Evolutionary conservation across 176 grass and related monocot genomes (phyloP).

Genomic region (Oryza brachyantha): DNA sequence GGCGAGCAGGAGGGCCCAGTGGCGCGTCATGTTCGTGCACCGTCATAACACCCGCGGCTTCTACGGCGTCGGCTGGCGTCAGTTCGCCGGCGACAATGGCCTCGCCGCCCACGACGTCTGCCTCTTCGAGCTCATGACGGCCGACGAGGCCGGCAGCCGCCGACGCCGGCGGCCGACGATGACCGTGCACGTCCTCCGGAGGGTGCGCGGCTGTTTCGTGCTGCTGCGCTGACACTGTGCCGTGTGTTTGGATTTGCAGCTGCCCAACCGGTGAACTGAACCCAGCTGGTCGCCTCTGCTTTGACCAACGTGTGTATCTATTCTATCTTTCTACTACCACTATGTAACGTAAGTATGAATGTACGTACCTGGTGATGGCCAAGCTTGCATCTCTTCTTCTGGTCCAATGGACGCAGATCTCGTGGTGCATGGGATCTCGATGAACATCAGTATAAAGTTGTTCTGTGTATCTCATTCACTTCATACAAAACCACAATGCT

Average conservation of each 20-base stretch:
- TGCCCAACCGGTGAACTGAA: too few species aligned
- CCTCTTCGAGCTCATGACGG: slow-evolving; percentile 27
- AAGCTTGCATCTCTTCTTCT: too few species aligned
- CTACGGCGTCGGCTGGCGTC: slow-evolving; percentile 18
- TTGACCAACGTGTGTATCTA: too few species aligned
- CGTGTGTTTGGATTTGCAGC: too few species aligned
- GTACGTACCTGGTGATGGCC: too few species aligned
- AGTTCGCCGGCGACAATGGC: slow-evolving; percentile 23
- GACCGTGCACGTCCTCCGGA: slow-evolving; percentile 36
- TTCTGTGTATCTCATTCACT: neutral
- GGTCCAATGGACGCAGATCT: too few species aligned
- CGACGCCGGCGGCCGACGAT: neutral
- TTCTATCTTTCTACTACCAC: too few species aligned
- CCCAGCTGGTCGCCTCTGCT: too few species aligned
- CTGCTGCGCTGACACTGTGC: slow-evolving; percentile 37
- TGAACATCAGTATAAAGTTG: neutral
- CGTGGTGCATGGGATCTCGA: neutral
- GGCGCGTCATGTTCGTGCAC: neutral
- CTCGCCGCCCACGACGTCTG: slow-evolving; percentile 36
- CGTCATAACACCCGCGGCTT: neutral
- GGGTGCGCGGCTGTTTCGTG: slow-evolving; percentile 28
- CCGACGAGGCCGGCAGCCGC: too few species aligned
- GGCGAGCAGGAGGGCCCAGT: slow-evolving; percentile 12
- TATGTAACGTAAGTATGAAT: too few species aligned
- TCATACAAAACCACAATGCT: neutral